These are phyloP conservation scores for Nakazawaea ishiwadae DNA, from an alignment of 805 yeast genomes.

Conservation along the genomic window DNA sequence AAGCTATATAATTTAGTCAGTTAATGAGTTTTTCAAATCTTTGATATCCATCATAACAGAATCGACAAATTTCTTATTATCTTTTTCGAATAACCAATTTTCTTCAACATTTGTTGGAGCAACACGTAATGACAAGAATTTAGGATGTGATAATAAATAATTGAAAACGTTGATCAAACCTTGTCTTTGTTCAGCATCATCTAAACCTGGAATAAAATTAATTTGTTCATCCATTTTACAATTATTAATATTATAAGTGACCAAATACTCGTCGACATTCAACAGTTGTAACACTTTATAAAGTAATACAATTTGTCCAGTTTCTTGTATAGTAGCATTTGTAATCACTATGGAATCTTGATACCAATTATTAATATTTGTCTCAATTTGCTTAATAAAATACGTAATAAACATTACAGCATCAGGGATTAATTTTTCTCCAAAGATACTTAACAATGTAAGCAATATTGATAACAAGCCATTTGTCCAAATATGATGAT, in stretches of 20 bases:
- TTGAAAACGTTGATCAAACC: slow-evolving; percentile 57
- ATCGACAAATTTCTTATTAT: slow-evolving; percentile 37
- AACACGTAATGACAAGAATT: slow-evolving; percentile 67
- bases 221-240: slow-evolving; percentile 16
- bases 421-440: slow-evolving; percentile 60
- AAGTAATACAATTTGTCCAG: slow-evolving; percentile 62
- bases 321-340: slow-evolving; percentile 50
- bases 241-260: slow-evolving; percentile 11
- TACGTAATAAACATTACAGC: slow-evolving; percentile 55
- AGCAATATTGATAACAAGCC: slow-evolving; percentile 71
- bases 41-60: slow-evolving; percentile 45
- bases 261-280: slow-evolving; percentile 45
- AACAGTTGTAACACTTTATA: slow-evolving; percentile 52
- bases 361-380: slow-evolving; percentile 67
- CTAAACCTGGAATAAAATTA: slow-evolving; percentile 52
- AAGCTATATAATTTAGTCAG: slow-evolving; percentile 10
- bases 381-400: slow-evolving; percentile 62
- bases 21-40: slow-evolving; percentile 43
- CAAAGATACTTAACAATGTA: slow-evolving; percentile 56
- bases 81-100: slow-evolving; percentile 51
- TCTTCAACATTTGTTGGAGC: slow-evolving; percentile 63
- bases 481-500: slow-evolving; percentile 82
- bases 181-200: slow-evolving; percentile 51
- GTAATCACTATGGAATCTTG: slow-evolving; percentile 47
- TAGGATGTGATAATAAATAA: slow-evolving; percentile 81